A percentile compares a stretch with the other conserved stretches of the same genome.
Evolutionary conservation across 2,329 filamentous ascomycete species (phyloP).

Genomic region (Fusarium decemcellulare): DNA sequence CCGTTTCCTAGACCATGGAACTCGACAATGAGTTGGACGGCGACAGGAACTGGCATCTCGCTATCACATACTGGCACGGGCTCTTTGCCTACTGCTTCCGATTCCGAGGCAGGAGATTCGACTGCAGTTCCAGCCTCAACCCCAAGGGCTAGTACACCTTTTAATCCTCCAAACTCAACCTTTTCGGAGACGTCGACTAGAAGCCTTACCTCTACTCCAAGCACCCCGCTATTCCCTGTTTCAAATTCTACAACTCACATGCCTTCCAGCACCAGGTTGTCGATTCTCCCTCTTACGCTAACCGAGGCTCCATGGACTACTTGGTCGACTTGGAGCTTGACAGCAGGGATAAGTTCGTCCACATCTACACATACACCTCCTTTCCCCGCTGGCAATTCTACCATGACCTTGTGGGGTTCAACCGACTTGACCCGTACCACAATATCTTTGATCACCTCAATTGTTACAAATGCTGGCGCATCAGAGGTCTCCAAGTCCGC

Average conservation of each 20-base stretch:
- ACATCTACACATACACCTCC: conserved; percentile 9
- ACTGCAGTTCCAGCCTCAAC: conserved; percentile 6
- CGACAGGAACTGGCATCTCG: conserved; percentile 14
- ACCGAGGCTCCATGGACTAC: conserved; percentile 25
- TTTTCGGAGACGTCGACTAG: conserved; percentile 1
- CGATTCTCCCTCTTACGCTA: background rate
- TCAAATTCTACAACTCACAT: conserved; percentile 34
- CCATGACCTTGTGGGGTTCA: conserved; percentile 10
- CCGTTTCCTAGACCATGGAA: conserved; percentile 38
- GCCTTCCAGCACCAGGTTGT: background rate
- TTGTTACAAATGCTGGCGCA: conserved; percentile 21
- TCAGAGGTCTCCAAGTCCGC: conserved; percentile 34
- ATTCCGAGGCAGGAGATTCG: conserved; percentile 1
- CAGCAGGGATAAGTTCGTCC: conserved; percentile 8
- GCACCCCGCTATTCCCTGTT: conserved; percentile 18
- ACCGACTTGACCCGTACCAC: conserved; percentile 23
- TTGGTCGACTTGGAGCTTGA: conserved; percentile 31
- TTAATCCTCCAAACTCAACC: conserved; percentile 26
- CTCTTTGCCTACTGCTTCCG: conserved; percentile 3
- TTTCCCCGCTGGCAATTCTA: conserved; percentile 34
- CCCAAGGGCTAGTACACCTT: conserved; percentile 6
- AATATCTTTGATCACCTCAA: conserved; percentile 19
- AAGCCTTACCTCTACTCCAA: conserved; percentile 15
- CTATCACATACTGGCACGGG: conserved; percentile 21
- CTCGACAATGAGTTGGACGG: conserved; percentile 19